Conservation (phyloP, 2,329 filamentous ascomycete genomes). For the Penicillium sp. region DNA sequence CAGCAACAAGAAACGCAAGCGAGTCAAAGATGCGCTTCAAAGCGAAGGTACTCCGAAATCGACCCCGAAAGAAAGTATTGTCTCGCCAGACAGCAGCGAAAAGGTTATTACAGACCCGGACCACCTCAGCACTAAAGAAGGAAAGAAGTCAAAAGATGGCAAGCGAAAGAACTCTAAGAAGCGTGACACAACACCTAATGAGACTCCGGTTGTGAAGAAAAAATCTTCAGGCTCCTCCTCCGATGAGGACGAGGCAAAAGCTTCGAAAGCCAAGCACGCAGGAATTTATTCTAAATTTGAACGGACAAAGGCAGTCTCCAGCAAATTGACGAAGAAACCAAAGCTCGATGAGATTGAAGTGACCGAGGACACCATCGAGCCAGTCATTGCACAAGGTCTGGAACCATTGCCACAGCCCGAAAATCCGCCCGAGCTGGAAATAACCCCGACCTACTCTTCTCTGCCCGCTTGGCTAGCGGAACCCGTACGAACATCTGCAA, state of each 20-base stretch:
- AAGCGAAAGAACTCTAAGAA: constrained; percentile 34
- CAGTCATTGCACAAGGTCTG: constrained; percentile 56
- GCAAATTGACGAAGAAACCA: constrained; percentile 37
- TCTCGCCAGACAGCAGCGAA: constrained; percentile 29
- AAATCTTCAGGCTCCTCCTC: neutral
- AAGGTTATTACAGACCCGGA: constrained; percentile 24
- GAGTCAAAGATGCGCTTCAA: constrained; percentile 20
- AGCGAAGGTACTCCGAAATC: constrained; percentile 35
- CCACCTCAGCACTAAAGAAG: constrained; percentile 17
- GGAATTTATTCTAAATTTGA: constrained; percentile 42
- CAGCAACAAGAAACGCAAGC: constrained; percentile 25
- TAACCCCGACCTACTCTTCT: constrained; percentile 70
- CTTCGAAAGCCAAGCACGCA: constrained; percentile 34
- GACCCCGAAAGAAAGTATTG: constrained; percentile 29
- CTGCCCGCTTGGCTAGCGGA: constrained; percentile 78
- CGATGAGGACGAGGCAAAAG: constrained; percentile 11
- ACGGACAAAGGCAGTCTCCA: constrained; percentile 30
- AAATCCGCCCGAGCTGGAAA: constrained; percentile 56
- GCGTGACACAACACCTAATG: constrained; percentile 11
- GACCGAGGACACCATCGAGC: constrained; percentile 22
- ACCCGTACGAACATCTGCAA: constrained; percentile 67
- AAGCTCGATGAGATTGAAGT: constrained; percentile 14
- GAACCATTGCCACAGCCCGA: constrained; percentile 75
- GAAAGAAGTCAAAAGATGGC: constrained; percentile 38
- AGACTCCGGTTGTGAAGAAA: constrained; percentile 28